Conservation (phyloP, 495 filamentous ascomycete species). For the Hypomontagnella submonticulosa region DNA sequence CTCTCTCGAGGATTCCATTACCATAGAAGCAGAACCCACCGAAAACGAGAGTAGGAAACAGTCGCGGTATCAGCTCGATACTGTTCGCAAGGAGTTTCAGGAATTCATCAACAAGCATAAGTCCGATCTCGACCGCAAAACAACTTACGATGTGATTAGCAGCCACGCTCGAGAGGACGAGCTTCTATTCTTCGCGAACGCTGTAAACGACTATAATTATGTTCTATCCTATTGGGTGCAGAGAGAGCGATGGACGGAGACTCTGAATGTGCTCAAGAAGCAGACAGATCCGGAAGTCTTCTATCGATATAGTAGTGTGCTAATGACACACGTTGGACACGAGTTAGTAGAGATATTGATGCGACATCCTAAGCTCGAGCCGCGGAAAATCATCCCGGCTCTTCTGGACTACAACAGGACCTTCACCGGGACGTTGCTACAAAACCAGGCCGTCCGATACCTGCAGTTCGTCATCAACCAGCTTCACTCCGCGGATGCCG, state of each 20-base stretch:
- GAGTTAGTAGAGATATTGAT: constrained; percentile 93
- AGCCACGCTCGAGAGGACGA: constrained; percentile 95
- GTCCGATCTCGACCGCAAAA: constrained; percentile 86
- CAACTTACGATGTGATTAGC: constrained; percentile 94
- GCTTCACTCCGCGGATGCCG: constrained; percentile 80
- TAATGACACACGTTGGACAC: constrained; percentile 86
- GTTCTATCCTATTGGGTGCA: constrained; percentile 98
- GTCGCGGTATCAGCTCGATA: constrained; percentile 75
- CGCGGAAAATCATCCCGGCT: constrained; percentile 89
- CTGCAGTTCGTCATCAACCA: constrained; percentile 93
- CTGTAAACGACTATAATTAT: constrained; percentile 90
- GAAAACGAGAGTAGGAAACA: constrained; percentile 75
- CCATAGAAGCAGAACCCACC: constrained; percentile 85
- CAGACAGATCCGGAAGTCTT: constrained; percentile 93
- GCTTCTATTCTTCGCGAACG: constrained; percentile 87
- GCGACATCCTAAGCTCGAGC: constrained; percentile 88
- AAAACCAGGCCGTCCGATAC: constrained; percentile 96
- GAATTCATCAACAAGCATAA: constrained; percentile 88
- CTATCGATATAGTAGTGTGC: constrained; percentile 94
- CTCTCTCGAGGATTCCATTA: constrained; percentile 90
- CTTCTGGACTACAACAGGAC: constrained; percentile 90
- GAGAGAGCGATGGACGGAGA: constrained; percentile 91
- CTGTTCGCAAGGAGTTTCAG: constrained; percentile 80
- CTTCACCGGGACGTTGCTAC: constrained; percentile 67
- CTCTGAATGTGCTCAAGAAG: constrained; percentile 85